These are phyloP conservation scores for Spatholobus suberectus DNA, from an alignment of 306 rosid species.

Conservation along the genomic window DNA sequence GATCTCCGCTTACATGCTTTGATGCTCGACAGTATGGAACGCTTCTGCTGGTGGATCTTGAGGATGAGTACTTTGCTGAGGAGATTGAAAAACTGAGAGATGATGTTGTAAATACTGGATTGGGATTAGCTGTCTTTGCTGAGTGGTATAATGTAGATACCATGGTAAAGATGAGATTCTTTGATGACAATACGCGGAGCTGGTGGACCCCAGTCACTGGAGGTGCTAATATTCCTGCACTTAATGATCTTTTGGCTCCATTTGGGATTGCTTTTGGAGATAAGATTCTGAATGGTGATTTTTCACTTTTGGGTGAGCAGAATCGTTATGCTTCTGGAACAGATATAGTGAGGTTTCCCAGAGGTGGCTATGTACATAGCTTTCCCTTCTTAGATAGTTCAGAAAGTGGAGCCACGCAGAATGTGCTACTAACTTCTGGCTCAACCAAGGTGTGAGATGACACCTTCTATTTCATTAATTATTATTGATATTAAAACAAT, in stretches of 20 bases:
- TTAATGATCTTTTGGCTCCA: constrained; percentile 91
- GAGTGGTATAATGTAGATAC: constrained; percentile 99
- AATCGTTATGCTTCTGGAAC: constrained; percentile 97
- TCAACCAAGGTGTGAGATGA: constrained; percentile 58
- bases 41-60: constrained; percentile 93
- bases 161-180: constrained; percentile 97
- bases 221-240: constrained; percentile 93
- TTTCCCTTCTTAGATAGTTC: constrained; percentile 94
- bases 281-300: constrained; percentile 91
- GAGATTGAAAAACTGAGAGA: constrained; percentile 93
- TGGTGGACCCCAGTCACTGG: constrained; percentile 99
- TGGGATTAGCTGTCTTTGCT: constrained; percentile 89
- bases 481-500: neutral
- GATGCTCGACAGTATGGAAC: constrained; percentile 94
- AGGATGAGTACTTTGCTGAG: constrained; percentile 92
- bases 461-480: constrained; percentile 14
- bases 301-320: constrained; percentile 91
- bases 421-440: constrained; percentile 71
- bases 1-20: constrained; percentile 95
- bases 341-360: constrained; percentile 90
- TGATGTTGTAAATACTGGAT: constrained; percentile 84
- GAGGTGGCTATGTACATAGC: constrained; percentile 84
- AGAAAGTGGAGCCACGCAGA: constrained; percentile 97
- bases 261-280: constrained; percentile 97
- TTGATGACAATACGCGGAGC: constrained; percentile 95